Evolutionary conservation across 2,329 filamentous ascomycete genomes (phyloP), one percentile per base, ranked within the genome.

Genomic region (Aspergillus sp.): DNA sequence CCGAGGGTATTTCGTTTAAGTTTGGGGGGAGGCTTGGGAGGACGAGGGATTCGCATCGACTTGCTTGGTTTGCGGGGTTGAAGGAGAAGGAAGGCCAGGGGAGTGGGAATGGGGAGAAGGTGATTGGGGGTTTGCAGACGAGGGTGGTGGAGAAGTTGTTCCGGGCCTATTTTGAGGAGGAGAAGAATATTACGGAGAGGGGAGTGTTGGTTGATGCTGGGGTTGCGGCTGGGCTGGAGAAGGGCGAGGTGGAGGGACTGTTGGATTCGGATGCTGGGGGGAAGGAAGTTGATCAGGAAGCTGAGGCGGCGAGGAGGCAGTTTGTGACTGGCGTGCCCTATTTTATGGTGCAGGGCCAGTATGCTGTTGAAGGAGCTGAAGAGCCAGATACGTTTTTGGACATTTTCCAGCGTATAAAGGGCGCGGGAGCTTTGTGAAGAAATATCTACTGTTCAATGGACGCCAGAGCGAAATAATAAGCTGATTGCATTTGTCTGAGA

Each of bases 31-130:
- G 82, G 62, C 86, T 86, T 6, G 92, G 92, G 48, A 90, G 87
- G 67, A 93, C 91, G 17, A 81, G 90, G 19, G 89, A 96, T 66
- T 89, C 88, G 56, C 91, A 96, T 73, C 84, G 91, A 3, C 70
- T 93, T 59, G 82, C 93, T 45, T 86, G 92, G 75, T 81, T 92
- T 55, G 90, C 73, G 75, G 86, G 80, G 68, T 77, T 70, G 69
- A 86, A 83, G 63, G 66, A 70, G 51, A 63, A 58, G 27, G 55
- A 65, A 24, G 15, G 15, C n/a, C 19, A 21, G 19, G 47, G 14
- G 19, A 17, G 6, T 31, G 40, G 27, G 11, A 45, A 33, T 2
- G 52, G 75, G 75, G 53, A 71, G 68, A 46, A 12, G 9, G 55
- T 53, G 77, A 77, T 62, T 70, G 75, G 60, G 76, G 82, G 45